These are phyloP conservation scores for Elaeagnus macrophylla DNA, from an alignment of 306 rosid genomes.

Conservation along the genomic window DNA sequence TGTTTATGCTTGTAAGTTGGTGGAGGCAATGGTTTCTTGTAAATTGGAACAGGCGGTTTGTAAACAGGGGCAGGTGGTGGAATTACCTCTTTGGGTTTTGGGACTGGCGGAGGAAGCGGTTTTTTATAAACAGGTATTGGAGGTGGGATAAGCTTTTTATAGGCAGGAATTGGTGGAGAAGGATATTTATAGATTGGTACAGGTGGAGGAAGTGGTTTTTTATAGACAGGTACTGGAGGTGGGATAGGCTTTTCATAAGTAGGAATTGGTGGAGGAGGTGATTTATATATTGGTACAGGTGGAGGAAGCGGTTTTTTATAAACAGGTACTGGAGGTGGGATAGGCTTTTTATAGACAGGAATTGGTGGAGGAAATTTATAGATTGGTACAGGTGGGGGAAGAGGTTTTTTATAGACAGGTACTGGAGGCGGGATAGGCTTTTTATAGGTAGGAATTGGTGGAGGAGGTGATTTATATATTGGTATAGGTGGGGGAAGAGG, in stretches of 20 bases:
- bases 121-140: neutral
- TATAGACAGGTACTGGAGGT: neutral
- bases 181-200: neutral
- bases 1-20: constrained; percentile 23
- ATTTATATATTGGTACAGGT: too few relatives aligned
- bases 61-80: constrained; percentile 12
- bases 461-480: neutral
- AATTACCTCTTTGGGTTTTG: neutral
- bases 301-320: constrained; percentile 22
- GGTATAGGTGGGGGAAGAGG: constrained; percentile 6
- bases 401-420: neutral
- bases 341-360: constrained; percentile 11
- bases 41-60: constrained; percentile 6
- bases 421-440: constrained; percentile 13
- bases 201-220: constrained; percentile 24
- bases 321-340: constrained; percentile 10
- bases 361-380: constrained; percentile 20
- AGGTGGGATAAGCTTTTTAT: constrained; percentile 13
- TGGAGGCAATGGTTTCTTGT: constrained; percentile 12
- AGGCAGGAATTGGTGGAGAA: constrained; percentile 4
- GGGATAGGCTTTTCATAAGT: constrained; percentile 17
- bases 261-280: constrained; percentile 22
- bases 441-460: neutral
- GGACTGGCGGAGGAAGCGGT: constrained; percentile 16
- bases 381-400: constrained; percentile 3